Percentiles rank a stretch among this genome's conserved stretches.
These are phyloP conservation scores for Yarrowia porcina DNA, from an alignment of 805 yeast species.

Conservation along the genomic window DNA sequence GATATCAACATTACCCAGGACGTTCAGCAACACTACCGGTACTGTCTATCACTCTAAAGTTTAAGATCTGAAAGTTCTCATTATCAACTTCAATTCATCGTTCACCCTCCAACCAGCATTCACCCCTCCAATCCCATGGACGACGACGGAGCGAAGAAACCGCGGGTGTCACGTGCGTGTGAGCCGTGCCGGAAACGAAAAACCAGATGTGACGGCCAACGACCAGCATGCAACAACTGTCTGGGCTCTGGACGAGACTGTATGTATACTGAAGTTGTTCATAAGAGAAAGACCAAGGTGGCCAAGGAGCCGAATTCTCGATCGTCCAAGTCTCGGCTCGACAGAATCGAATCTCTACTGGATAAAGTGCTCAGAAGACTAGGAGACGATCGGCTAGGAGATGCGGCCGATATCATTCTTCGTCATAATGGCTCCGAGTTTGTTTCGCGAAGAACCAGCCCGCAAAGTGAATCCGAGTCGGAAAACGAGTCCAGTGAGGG, in stretches of 20 bases:
- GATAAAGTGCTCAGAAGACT: conserved; percentile 22
- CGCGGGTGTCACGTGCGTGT: conserved; percentile 78
- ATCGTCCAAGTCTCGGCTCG: conserved; percentile 28
- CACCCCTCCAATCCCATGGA: neutral
- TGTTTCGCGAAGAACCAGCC: neutral
- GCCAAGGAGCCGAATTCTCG: conserved; percentile 3
- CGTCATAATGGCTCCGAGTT: conserved; percentile 10
- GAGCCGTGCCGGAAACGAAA: conserved; percentile 78
- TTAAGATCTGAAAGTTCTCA: too few relatives aligned
- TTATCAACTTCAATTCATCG: neutral
- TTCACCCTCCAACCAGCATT: neutral
- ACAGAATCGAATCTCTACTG: conserved; percentile 32
- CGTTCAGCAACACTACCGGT: too few relatives aligned
- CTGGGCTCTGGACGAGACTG: conserved; percentile 72
- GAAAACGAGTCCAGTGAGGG: neutral
- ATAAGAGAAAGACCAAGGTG: conserved; percentile 26
- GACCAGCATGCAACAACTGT: conserved; percentile 68
- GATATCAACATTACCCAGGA: too few relatives aligned
- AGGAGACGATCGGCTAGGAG: conserved; percentile 9
- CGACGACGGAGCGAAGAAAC: conserved; percentile 28
- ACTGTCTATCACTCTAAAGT: too few relatives aligned
- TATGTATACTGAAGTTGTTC: conserved; percentile 38
- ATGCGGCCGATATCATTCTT: conserved; percentile 5
- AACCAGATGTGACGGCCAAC: conserved; percentile 62
- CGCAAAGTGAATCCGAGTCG: neutral